Conservation (phyloP, 2,329 filamentous ascomycete genomes). For the Colletotrichum phormii region DNA sequence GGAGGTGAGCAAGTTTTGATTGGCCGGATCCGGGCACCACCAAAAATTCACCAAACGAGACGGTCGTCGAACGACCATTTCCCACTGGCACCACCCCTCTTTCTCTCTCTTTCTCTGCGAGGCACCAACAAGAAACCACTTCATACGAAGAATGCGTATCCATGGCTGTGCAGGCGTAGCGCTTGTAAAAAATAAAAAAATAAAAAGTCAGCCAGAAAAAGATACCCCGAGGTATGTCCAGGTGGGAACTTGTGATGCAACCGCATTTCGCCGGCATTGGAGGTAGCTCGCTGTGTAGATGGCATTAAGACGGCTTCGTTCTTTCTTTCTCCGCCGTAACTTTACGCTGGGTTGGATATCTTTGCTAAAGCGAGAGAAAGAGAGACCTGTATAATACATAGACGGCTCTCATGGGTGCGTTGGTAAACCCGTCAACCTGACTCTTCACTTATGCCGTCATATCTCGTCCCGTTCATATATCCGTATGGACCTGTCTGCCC, state of each 20-base stretch:
- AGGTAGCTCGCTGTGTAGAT: neutral
- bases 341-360: neutral
- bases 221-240: neutral
- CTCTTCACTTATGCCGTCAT: neutral
- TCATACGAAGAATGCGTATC: slow-evolving; percentile 33
- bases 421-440: neutral
- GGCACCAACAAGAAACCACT: neutral
- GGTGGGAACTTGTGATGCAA: slow-evolving; percentile 19
- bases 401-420: neutral
- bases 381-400: neutral
- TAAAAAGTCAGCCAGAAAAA: neutral
- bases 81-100: neutral
- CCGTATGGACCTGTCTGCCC: neutral
- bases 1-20: slow-evolving; percentile 60
- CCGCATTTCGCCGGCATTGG: neutral
- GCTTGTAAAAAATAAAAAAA: no score
- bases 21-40: slow-evolving; percentile 43
- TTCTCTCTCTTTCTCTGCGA: neutral
- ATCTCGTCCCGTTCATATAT: neutral
- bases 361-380: neutral
- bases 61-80: slow-evolving; percentile 1
- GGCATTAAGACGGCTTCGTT: neutral
- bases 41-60: slow-evolving; percentile 33
- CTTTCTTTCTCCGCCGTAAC: neutral
- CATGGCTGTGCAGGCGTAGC: slow-evolving; percentile 28